Conservation (phyloP, 768 basidiomycete species). For the Hericium rajendrae region DNA sequence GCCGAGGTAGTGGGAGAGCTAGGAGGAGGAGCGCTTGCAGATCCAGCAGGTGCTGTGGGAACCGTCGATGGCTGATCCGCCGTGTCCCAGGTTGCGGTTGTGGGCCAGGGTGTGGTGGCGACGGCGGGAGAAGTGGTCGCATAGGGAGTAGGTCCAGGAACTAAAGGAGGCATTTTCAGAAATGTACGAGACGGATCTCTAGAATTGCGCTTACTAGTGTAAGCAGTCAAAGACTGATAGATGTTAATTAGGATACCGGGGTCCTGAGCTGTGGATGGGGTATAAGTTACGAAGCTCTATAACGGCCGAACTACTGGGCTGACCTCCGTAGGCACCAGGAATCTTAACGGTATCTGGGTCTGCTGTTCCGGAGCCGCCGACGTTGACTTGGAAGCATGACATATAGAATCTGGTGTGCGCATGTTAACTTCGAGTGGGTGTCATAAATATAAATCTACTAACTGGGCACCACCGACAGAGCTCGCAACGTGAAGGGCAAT, state of each 20-base stretch:
- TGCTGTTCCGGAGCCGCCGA: conserved; percentile 29
- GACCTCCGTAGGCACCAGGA: conserved; percentile 33
- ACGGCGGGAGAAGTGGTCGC: conserved; percentile 30
- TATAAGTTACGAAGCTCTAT: conserved; percentile 3
- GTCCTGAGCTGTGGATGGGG: conserved; percentile 3
- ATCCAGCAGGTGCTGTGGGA: conserved; percentile 23
- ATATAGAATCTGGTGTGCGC: conserved; percentile 29
- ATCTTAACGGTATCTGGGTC: conserved; percentile 31
- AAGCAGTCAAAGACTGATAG: conserved; percentile 31
- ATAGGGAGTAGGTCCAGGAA: conserved; percentile 43
- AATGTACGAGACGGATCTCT: conserved; percentile 2
- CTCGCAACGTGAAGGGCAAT: conserved; percentile 47
- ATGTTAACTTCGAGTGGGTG: not conserved
- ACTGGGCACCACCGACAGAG: conserved; percentile 31
- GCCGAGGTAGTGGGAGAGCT: not conserved
- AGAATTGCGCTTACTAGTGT: conserved; percentile 25
- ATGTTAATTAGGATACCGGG: conserved; percentile 38
- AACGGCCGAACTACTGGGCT: not conserved
- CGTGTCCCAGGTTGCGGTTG: conserved; percentile 42
- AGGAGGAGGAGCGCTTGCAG: not conserved
- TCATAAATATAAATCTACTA: conserved; percentile 4
- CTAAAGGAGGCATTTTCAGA: conserved; percentile 18
- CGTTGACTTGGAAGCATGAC: conserved; percentile 37
- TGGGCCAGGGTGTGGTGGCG: conserved; percentile 34
- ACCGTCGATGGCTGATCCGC: conserved; percentile 36